phyloP scores from a whole-genome alignment of 2,329 filamentous ascomycete genomes.

The Claviceps digitariae region DNA sequence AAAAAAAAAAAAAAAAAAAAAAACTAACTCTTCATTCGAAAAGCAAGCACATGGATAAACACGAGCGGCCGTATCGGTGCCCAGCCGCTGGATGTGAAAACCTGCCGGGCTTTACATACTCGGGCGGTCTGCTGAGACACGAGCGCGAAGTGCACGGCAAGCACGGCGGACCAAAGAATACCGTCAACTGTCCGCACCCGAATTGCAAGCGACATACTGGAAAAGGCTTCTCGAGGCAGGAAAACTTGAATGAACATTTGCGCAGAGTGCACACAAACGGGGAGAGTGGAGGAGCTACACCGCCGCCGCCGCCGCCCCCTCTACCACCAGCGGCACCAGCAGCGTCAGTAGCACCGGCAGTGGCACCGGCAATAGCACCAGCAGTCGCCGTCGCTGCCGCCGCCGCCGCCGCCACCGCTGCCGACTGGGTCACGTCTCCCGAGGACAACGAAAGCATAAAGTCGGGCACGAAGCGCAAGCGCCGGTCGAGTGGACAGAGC shows the following conservation, averaged over 20 bases:
- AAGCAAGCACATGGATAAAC: conserved; percentile 98
- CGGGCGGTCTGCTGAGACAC: conserved; percentile 76
- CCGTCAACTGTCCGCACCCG: conserved; percentile 69
- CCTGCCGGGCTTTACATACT: conserved; percentile 88
- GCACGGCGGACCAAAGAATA: conserved; percentile 77
- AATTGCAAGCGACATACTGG: conserved; percentile 84
- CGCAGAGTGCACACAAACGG: conserved; percentile 66
- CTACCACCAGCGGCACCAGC: conserved; percentile 6
- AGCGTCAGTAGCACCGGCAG: neutral
- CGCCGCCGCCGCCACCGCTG: conserved; percentile 3
- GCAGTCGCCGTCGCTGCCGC: neutral
- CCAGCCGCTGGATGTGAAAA: conserved; percentile 74
- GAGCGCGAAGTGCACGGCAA: conserved; percentile 89
- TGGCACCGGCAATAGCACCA: neutral
- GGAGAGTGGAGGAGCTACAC: conserved; percentile 18
- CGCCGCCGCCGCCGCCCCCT: conserved; percentile 9
- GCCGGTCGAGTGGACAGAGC: conserved; percentile 18
- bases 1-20: conserved; percentile 5
- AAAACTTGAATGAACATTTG: conserved; percentile 88
- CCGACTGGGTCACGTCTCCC: conserved; percentile 23
- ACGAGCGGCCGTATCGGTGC: conserved; percentile 87
- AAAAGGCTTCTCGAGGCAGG: conserved; percentile 81
- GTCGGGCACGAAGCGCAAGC: conserved; percentile 35
- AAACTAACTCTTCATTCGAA: conserved; percentile 22
- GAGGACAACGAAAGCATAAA: conserved; percentile 35